phyloP scores from a whole-genome alignment of 2,329 filamentous ascomycete genomes.

The Aulographum hederae region DNA sequence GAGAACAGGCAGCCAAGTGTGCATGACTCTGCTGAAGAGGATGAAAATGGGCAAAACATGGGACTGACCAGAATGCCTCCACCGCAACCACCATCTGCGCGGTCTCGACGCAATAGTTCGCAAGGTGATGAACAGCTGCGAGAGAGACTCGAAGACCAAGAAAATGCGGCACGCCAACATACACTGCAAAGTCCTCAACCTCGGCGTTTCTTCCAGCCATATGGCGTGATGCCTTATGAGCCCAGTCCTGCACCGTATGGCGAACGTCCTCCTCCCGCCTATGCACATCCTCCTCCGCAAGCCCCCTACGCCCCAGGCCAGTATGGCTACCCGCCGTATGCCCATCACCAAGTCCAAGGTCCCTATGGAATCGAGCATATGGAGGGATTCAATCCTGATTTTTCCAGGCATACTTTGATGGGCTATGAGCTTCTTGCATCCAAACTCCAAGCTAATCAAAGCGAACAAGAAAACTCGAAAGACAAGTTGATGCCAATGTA shows the following conservation, averaged over 20 bases:
- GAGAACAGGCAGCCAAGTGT: no score
- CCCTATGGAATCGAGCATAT: no score
- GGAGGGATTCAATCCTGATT: no score
- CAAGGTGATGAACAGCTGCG: conserved; percentile 7
- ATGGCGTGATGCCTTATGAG: no score
- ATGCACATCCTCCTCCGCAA: conserved; percentile 8
- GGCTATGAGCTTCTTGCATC: conserved; percentile 20
- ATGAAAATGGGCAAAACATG: conserved; percentile 5
- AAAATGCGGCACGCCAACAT: conserved; percentile 16
- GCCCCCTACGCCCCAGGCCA: conserved; percentile 8
- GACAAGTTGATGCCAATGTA: conserved; percentile 42
- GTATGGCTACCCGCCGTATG: conserved; percentile 3
- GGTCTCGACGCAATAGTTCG: neutral
- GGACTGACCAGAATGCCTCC: neutral
- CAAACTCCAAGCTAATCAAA: no score
- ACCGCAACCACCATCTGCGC: neutral
- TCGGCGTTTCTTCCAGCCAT: conserved; percentile 12
- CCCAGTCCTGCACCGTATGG: no score
- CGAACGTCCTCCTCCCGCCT: conserved; percentile 11
- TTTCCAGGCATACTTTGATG: no score
- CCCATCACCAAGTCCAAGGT: neutral
- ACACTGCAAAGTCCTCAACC: conserved; percentile 18
- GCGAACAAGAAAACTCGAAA: conserved; percentile 3
- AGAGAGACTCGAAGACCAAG: conserved; percentile 13
- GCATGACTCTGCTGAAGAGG: no score